Percentiles rank a stretch among this genome's conserved stretches.
Evolutionary conservation across 2,329 filamentous ascomycete species (phyloP).

Genomic region (Cytospora piceicola): DNA sequence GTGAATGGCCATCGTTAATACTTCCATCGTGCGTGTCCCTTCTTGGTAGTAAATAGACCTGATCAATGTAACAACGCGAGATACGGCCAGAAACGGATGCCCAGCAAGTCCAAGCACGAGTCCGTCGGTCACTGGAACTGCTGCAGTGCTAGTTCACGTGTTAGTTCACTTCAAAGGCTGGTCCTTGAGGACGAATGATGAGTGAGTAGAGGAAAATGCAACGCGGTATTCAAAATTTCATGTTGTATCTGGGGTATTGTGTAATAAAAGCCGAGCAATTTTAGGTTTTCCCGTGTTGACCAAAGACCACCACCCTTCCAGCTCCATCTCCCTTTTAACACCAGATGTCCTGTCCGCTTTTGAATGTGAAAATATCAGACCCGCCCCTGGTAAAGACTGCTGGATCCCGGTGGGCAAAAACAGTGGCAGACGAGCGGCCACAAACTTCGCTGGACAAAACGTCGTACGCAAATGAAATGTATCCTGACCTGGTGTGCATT

Average conservation of each 20-base stretch:
- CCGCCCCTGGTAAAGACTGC: not conserved
- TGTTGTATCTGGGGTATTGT: slow-evolving; percentile 29
- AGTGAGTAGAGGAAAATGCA: not conserved
- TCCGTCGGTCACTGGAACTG: not conserved
- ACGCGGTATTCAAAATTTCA: slow-evolving; percentile 27
- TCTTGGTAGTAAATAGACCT: not conserved
- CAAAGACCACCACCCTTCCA: slow-evolving; percentile 6
- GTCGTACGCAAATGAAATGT: slow-evolving; percentile 13
- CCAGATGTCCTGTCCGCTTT: slow-evolving; percentile 9
- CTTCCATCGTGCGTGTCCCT: not conserved
- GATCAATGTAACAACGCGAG: not conserved
- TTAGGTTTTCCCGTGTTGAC: slow-evolving; percentile 5
- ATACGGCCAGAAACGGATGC: not conserved
- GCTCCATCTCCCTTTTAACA: not conserved
- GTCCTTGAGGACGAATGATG: not conserved
- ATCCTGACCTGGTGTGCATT: not conserved
- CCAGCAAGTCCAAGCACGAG: not conserved
- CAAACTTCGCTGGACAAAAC: not conserved
- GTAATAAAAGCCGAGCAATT: slow-evolving; percentile 23
- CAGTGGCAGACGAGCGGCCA: not conserved
- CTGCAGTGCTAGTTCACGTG: not conserved
- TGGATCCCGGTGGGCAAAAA: slow-evolving; percentile 5
- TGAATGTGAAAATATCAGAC: slow-evolving; percentile 5
- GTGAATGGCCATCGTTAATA: not conserved
- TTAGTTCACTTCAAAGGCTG: not conserved